A percentile compares a stretch with the other conserved stretches of the same genome.
Conservation (phyloP, 2,329 filamentous ascomycete genomes). For the Taxawa tesnikishii region DNA sequence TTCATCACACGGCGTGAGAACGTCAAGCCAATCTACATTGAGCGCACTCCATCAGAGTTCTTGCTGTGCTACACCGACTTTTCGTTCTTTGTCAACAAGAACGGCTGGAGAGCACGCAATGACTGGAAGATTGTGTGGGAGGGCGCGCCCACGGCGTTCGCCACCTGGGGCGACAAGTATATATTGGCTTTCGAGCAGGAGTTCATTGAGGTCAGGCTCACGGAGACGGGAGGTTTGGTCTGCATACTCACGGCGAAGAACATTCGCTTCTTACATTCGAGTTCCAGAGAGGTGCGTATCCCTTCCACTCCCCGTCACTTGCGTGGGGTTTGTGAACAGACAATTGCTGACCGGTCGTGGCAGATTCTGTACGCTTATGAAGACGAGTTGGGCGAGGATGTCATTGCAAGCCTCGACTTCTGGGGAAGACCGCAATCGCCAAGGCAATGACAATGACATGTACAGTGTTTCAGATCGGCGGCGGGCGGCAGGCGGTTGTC, state of each 20-base stretch:
- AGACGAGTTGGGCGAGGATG: slow-evolving; percentile 85
- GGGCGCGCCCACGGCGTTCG: slow-evolving; percentile 81
- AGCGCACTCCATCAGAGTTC: slow-evolving; percentile 93
- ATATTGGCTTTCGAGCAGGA: slow-evolving; percentile 95
- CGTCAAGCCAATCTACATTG: slow-evolving; percentile 91
- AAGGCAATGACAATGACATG: slow-evolving; percentile 4
- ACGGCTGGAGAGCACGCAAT: slow-evolving; percentile 88
- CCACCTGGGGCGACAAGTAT: slow-evolving; percentile 81
- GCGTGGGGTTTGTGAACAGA: slow-evolving; percentile 6
- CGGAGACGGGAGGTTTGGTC: slow-evolving; percentile 80
- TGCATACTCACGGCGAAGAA: slow-evolving; percentile 96
- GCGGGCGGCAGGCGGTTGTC: too few relatives aligned
- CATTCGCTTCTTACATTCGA: slow-evolving; percentile 94
- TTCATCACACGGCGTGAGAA: slow-evolving; percentile 91
- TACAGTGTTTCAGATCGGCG: too few relatives aligned
- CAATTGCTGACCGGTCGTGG: slow-evolving; percentile 14
- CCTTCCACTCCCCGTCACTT: neutral
- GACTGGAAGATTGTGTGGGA: slow-evolving; percentile 99
- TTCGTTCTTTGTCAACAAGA: slow-evolving; percentile 97
- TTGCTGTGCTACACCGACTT: slow-evolving; percentile 97
- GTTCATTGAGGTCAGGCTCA: slow-evolving; percentile 92
- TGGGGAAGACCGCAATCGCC: slow-evolving; percentile 45
- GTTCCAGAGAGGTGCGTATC: slow-evolving; percentile 75
- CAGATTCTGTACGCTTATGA: slow-evolving; percentile 97
- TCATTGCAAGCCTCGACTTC: slow-evolving; percentile 92